Evolutionary conservation across 257 asterid genomes (phyloP), one percentile per base, ranked within the genome.

Genomic region (Capsicum pubescens): DNA sequence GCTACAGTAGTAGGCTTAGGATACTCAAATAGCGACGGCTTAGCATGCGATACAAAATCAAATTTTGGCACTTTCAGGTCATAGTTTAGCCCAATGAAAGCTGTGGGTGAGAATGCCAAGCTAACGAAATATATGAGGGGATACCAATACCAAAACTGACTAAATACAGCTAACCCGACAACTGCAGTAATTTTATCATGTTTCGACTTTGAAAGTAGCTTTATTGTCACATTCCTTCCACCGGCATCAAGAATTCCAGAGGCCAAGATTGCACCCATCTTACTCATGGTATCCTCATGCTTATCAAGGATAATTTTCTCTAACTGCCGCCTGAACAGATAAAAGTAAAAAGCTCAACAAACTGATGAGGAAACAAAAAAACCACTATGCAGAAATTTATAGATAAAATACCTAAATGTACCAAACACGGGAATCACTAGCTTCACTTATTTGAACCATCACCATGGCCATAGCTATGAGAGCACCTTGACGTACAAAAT

Each of bases 401-500:
- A 59, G 63, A 77, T 58, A 74, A 46, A 82, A 54, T 92, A 94
- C 98, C 99, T 93, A 87, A 97, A 96, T 83, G 93, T 84, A 81
- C 98, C 99, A 87, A n/a, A 96, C 99, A 85, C 97, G 99, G 74
- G 98, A 92, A 90, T 95, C 99, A 84, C 94, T 91, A 77, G 98
- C 97, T 92, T 96, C 99, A 84, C 92, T 96, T 83, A 86, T 89
- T 90, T 96, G 99, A 59, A 96, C 90, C 99, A 96, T 93, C 68
- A 96, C 99, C 99, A 96, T 94, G 15, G 99, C 98, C 98, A 96
- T 94, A 56, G 99, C 97, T 81, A 97, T 93, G 80, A 97, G 94
- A 87, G 98, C 99, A 74, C 99, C 99, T 91, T 97, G 99, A 68
- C 99, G 98, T 78, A 97, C 99, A 90, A 97, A 97, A 88, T 94